These are phyloP conservation scores for Penicillium malachiteum DNA, from an alignment of 495 filamentous ascomycete genomes.

Conservation along the genomic window DNA sequence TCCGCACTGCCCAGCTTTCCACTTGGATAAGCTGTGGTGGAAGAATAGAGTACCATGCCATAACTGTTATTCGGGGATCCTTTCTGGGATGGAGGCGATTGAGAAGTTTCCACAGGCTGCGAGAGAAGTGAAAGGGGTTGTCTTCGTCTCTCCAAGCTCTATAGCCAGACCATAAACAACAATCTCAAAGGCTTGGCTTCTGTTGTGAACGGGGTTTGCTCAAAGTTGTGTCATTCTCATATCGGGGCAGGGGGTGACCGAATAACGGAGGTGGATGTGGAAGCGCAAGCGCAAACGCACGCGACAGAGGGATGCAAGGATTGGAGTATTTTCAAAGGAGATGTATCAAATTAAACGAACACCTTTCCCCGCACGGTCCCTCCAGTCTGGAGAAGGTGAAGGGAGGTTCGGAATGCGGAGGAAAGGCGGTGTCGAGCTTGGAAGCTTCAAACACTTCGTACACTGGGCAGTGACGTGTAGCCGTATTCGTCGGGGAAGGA, in stretches of 20 bases:
- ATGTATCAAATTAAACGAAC: neutral
- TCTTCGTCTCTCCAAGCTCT: neutral
- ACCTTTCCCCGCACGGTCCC: conserved; percentile 14
- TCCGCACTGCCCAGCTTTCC: conserved; percentile 62
- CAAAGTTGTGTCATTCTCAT: neutral
- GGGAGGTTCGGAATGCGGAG: neutral
- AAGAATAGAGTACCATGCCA: conserved; percentile 68
- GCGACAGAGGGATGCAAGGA: neutral
- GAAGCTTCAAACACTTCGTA: too few species aligned
- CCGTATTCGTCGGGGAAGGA: too few species aligned
- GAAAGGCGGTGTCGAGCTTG: conserved; percentile 7
- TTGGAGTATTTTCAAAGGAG: neutral
- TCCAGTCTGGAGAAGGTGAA: conserved; percentile 1
- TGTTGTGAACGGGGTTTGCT: neutral
- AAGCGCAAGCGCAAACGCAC: neutral
- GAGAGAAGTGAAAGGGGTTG: neutral
- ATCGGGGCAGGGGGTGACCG: neutral
- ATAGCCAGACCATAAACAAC: neutral
- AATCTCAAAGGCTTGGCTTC: neutral
- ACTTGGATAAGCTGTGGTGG: conserved; percentile 53
- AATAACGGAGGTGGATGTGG: neutral
- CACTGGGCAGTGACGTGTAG: too few species aligned
- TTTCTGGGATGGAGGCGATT: neutral
- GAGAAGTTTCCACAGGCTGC: neutral
- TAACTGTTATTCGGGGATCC: conserved; percentile 17